These are phyloP conservation scores for Noccaea bulbosa DNA, from an alignment of 345 rosid genomes.

Conservation along the genomic window DNA sequence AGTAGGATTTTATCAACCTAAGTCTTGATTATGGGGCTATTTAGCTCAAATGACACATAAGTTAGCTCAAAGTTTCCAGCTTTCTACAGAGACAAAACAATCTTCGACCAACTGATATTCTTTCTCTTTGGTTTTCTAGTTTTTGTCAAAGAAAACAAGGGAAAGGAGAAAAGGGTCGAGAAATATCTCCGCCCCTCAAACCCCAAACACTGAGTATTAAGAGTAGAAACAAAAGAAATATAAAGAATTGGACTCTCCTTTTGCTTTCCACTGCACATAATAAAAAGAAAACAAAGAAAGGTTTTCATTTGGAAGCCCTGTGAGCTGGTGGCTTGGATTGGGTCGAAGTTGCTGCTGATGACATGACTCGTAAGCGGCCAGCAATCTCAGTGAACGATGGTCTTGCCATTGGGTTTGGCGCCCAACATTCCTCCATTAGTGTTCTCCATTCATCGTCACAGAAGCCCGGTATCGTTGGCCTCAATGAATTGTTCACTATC, in stretches of 20 bases:
- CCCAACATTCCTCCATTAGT: slow-evolving; percentile 83
- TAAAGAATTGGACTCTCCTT: slow-evolving; percentile 32
- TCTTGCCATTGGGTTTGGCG: slow-evolving; percentile 71
- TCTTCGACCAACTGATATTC: background rate
- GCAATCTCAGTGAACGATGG: slow-evolving; percentile 81
- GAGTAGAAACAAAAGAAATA: slow-evolving; percentile 21
- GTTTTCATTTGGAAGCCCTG: slow-evolving; percentile 58
- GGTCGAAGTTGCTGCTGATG: slow-evolving; percentile 60
- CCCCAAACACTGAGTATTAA: background rate
- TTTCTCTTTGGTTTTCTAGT: slow-evolving; percentile 6
- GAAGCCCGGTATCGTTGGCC: slow-evolving; percentile 68
- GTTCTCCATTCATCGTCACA: slow-evolving; percentile 77
- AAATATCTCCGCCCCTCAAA: background rate
- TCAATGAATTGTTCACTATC: slow-evolving; percentile 74
- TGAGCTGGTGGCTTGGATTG: slow-evolving; percentile 57
- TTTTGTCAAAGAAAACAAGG: slow-evolving; percentile 2
- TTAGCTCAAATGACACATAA: too few relatives aligned
- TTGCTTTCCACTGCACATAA: slow-evolving; percentile 25
- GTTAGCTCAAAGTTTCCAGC: too few relatives aligned
- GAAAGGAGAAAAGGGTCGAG: slow-evolving; percentile 1
- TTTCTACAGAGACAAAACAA: background rate
- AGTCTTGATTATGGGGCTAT: too few relatives aligned
- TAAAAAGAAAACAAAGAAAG: background rate
- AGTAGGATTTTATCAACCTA: too few relatives aligned
- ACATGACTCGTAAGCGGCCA: slow-evolving; percentile 64